Evolutionary conservation across 2,329 filamentous ascomycete genomes (phyloP).

Genomic region (Kalmusia sp.): DNA sequence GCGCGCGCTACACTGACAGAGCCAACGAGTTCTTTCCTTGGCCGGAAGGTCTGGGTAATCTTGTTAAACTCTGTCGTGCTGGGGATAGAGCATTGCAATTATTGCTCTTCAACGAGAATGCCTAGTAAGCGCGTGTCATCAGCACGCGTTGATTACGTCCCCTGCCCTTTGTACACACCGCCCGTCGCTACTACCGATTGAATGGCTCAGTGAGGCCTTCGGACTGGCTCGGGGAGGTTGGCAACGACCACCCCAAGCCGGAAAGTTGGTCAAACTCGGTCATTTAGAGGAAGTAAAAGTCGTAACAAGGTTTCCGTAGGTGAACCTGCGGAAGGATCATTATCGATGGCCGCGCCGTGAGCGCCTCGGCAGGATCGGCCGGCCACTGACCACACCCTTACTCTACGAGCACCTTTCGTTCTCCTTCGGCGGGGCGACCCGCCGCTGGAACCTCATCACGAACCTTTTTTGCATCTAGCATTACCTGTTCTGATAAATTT

Average conservation of each 20-base stretch:
- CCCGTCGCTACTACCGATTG: constrained; percentile 56
- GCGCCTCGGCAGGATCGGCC: background rate
- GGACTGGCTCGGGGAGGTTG: constrained; percentile 49
- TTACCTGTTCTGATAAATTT: constrained; percentile 10
- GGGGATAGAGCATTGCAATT: constrained; percentile 55
- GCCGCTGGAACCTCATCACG: background rate
- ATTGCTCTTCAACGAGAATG: constrained; percentile 56
- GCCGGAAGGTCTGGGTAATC: constrained; percentile 49
- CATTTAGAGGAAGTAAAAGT: constrained; percentile 56
- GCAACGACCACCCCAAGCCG: constrained; percentile 44
- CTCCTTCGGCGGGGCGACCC: background rate
- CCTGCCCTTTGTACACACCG: constrained; percentile 55
- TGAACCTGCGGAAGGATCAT: constrained; percentile 43
- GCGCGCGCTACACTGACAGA: constrained; percentile 50
- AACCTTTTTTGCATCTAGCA: constrained; percentile 8
- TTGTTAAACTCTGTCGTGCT: constrained; percentile 47
- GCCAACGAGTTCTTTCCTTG: constrained; percentile 53
- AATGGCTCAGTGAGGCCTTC: constrained; percentile 55
- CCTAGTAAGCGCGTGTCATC: constrained; percentile 55
- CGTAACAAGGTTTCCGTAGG: constrained; percentile 55
- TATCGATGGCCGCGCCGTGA: constrained; percentile 44
- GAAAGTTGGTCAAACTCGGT: constrained; percentile 55
- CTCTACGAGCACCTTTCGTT: constrained; percentile 42
- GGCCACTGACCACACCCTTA: too few relatives aligned
- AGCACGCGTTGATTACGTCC: too few relatives aligned